phyloP scores from a whole-genome alignment of 225 moss, liverwort and hornwort species.

The Marchantia polymorpha region DNA sequence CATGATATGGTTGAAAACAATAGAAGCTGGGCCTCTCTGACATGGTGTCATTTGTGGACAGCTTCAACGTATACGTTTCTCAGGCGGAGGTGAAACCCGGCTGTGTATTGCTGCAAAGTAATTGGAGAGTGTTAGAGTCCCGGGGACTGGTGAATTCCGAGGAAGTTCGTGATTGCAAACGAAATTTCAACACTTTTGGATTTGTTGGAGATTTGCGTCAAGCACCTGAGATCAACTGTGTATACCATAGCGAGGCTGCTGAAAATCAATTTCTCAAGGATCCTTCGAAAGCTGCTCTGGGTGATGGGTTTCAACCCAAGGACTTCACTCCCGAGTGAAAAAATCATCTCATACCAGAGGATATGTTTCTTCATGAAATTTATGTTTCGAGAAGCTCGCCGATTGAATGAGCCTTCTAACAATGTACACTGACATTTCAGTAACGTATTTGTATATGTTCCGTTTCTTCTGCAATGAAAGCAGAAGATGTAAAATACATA shows the following conservation, averaged over 20 bases:
- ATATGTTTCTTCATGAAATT: not conserved
- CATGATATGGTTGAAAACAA: no score
- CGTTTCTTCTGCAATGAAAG: not conserved
- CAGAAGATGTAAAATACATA: slow-evolving; percentile 6
- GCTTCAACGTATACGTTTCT: slow-evolving; percentile 91
- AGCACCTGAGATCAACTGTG: slow-evolving; percentile 90
- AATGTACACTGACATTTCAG: not conserved
- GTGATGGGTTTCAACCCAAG: slow-evolving; percentile 92
- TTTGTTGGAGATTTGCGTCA: slow-evolving; percentile 92
- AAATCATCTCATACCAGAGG: not conserved
- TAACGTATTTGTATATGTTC: not conserved
- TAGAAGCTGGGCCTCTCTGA: not conserved
- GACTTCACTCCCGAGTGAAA: slow-evolving; percentile 44
- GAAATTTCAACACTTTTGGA: slow-evolving; percentile 98
- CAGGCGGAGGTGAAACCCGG: slow-evolving; percentile 96
- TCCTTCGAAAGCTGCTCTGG: slow-evolving; percentile 82
- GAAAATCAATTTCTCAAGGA: slow-evolving; percentile 96
- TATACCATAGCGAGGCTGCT: slow-evolving; percentile 91
- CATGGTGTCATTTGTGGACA: slow-evolving; percentile 26
- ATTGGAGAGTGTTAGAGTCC: slow-evolving; percentile 83
- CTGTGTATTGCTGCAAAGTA: slow-evolving; percentile 80
- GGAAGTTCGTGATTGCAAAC: slow-evolving; percentile 82
- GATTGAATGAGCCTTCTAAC: not conserved
- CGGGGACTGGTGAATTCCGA: slow-evolving; percentile 73
- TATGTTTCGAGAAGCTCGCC: not conserved